Percentiles rank a stretch among this genome's conserved stretches.
These are phyloP conservation scores for Pichia californica DNA, from an alignment of 805 yeast genomes.

Conservation along the genomic window DNA sequence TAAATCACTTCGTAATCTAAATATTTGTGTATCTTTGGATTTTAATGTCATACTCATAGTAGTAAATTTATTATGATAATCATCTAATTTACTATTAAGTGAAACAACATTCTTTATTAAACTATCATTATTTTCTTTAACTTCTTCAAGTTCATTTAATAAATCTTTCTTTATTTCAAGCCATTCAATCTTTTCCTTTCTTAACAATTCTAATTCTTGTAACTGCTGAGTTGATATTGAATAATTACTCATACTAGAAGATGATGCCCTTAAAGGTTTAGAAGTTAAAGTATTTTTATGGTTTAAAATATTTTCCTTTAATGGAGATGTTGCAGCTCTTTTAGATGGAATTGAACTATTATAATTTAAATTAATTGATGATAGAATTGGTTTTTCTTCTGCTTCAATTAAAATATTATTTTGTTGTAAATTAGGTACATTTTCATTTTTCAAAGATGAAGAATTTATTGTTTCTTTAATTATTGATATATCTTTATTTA, in stretches of 20 bases:
- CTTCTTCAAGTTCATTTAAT: slow-evolving; percentile 25
- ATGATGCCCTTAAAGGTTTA: slow-evolving; percentile 19
- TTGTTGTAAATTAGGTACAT: background rate
- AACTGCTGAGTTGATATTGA: slow-evolving; percentile 24
- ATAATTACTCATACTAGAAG: slow-evolving; percentile 7
- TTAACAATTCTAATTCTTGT: slow-evolving; percentile 44
- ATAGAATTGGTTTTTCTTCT: too few species aligned
- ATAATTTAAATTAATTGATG: background rate
- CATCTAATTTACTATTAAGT: slow-evolving; percentile 33
- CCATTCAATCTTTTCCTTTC: slow-evolving; percentile 49
- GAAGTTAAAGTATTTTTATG: slow-evolving; percentile 25
- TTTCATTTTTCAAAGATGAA: too few species aligned
- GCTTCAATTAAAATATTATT: background rate
- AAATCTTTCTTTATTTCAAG: slow-evolving; percentile 28
- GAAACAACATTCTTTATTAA: slow-evolving; percentile 30
- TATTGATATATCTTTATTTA: too few species aligned
- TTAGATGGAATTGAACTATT: slow-evolving; percentile 46
- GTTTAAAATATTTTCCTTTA: slow-evolving; percentile 31
- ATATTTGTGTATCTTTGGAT: slow-evolving; percentile 64
- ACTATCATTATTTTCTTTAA: slow-evolving; percentile 26
- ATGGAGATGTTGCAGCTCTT: slow-evolving; percentile 66
- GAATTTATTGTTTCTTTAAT: too few species aligned
- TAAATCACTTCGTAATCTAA: slow-evolving; percentile 53
- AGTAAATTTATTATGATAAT: slow-evolving; percentile 44
- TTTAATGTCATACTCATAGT: slow-evolving; percentile 45